A percentile compares a stretch with the other conserved stretches of the same genome.
Evolutionary conservation across 2,329 filamentous ascomycete species (phyloP).

Genomic region (Pleoardoris graminearum): DNA sequence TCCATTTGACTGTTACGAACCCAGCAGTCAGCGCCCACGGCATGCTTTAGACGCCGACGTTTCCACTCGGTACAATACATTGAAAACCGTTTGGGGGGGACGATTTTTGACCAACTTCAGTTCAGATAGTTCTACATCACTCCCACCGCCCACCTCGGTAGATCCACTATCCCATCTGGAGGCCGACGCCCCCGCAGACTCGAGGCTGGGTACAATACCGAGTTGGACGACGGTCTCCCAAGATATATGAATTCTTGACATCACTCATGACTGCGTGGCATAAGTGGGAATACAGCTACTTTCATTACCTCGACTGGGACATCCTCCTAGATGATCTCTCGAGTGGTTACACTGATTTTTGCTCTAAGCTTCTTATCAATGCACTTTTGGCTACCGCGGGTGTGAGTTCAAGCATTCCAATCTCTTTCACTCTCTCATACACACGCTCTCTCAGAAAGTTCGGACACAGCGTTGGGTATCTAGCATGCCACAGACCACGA

Average conservation of each 20-base stretch:
- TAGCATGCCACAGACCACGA: no score
- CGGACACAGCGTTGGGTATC: no score
- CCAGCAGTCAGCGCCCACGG: conserved; percentile 29
- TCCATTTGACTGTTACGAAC: conserved; percentile 23
- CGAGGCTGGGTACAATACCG: conserved; percentile 20
- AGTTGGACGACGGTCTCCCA: conserved; percentile 32
- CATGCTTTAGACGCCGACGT: conserved; percentile 29
- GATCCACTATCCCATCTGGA: conserved; percentile 23
- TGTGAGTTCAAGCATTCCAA: conserved; percentile 24
- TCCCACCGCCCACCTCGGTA: conserved; percentile 24
- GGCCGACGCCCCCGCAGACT: conserved; percentile 15
- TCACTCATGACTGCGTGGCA: conserved; percentile 34
- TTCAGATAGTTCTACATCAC: conserved; percentile 28
- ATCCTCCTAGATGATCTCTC: conserved; percentile 36
- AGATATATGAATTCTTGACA: conserved; percentile 22
- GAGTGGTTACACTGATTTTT: conserved; percentile 28
- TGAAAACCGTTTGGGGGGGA: conserved; percentile 6
- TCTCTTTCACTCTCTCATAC: no score
- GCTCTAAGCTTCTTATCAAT: conserved; percentile 37
- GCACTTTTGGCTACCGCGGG: conserved; percentile 34
- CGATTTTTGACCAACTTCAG: conserved; percentile 39
- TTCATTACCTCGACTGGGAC: conserved; percentile 37
- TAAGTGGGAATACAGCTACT: conserved; percentile 31
- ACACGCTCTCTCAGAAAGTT: no score
- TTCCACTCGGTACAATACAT: conserved; percentile 31